Base-by-base conservation (phyloP, 164 flowering plant genomes). In the Houttuynia cordata region DNA sequence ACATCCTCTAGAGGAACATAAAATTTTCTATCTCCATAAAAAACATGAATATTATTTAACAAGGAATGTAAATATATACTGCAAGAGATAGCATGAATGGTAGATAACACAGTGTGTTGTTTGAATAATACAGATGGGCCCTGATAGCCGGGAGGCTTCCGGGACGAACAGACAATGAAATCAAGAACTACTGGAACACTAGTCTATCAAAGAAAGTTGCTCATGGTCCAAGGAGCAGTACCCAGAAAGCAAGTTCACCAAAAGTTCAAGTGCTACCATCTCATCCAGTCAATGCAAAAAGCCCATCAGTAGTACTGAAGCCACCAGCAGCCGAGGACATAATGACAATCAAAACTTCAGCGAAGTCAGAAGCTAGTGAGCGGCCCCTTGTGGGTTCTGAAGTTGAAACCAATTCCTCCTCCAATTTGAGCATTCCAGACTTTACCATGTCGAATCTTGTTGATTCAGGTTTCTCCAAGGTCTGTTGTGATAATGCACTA, bases 101-200 rank as follows among this genome's bases (percentile, higher is more conserved):
- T 30, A 6, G 2, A 6, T 30, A 30, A 30, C 2, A 30, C 37
- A 2, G 2, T 2, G 37, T 30, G 37, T 30, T 30, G 37, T 30
- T 30, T 30, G 6, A 30, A 30, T 30, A 30, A 20, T 61, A 10
- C 37, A 71, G 74, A 60, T 71, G 74, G 74, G 67, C 74, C 18
- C 45, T 67, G 14, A 71, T 71, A 56, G 74, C 74, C 0, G 70
- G 70, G 8, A 54, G 74, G 34, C 64, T 71, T 22, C 74, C 74
- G 17, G 74, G 74, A 53, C 57, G 74, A 67, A 71, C 74, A 41
- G 74, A 71, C 68, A 71, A 71, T 52, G 74, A 71, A 67, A 67
- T 71, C 51, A 71, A 71, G 68, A 71, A 71, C 71, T 72, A 72
- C 39, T 72, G 75, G 75, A 72, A 72, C 49, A 64, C 71, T 5